phyloP scores from a whole-genome alignment of 768 basidiomycete species.

The Naganishia friedmannii region DNA sequence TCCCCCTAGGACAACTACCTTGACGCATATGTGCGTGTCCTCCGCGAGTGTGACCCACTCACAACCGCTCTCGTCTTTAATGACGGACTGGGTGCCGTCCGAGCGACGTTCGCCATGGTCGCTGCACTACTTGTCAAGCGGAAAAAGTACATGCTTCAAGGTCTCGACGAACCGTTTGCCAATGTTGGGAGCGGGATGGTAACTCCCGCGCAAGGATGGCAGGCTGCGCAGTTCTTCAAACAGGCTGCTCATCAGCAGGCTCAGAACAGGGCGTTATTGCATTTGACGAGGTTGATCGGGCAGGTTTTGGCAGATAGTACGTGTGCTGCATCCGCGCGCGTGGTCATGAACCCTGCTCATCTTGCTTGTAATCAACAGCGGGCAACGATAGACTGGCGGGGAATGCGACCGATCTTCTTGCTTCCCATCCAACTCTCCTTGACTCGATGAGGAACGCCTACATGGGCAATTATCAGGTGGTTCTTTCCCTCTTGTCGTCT shows the following conservation, averaged over 20 bases:
- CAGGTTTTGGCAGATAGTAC: slow-evolving; percentile 38
- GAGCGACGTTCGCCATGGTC: slow-evolving; percentile 97
- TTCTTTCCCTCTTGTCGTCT: slow-evolving; percentile 87
- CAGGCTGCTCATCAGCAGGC: slow-evolving; percentile 50
- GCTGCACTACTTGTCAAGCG: slow-evolving; percentile 81
- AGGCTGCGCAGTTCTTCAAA: slow-evolving; percentile 49
- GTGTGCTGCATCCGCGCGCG: slow-evolving; percentile 52
- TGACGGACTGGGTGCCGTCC: slow-evolving; percentile 93
- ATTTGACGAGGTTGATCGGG: slow-evolving; percentile 51
- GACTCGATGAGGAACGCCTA: slow-evolving; percentile 86
- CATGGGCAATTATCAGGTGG: slow-evolving; percentile 84
- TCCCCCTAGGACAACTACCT: slow-evolving; percentile 78
- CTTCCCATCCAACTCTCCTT: slow-evolving; percentile 72
- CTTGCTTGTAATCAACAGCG: slow-evolving; percentile 56
- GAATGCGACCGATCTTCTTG: slow-evolving; percentile 78
- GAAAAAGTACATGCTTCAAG: slow-evolving; percentile 65
- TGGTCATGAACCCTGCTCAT: not conserved
- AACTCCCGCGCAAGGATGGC: slow-evolving; percentile 41
- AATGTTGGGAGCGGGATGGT: slow-evolving; percentile 43
- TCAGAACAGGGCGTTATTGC: slow-evolving; percentile 49
- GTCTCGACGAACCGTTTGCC: slow-evolving; percentile 73
- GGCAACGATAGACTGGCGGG: slow-evolving; percentile 27
- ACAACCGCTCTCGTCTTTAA: slow-evolving; percentile 84
- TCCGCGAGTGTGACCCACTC: slow-evolving; percentile 73
- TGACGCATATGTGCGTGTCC: slow-evolving; percentile 82